A percentile compares a stretch with the other conserved stretches of the same genome.
These are phyloP conservation scores for Gentiana macrophylla DNA, from an alignment of 257 asterid genomes.

Conservation along the genomic window DNA sequence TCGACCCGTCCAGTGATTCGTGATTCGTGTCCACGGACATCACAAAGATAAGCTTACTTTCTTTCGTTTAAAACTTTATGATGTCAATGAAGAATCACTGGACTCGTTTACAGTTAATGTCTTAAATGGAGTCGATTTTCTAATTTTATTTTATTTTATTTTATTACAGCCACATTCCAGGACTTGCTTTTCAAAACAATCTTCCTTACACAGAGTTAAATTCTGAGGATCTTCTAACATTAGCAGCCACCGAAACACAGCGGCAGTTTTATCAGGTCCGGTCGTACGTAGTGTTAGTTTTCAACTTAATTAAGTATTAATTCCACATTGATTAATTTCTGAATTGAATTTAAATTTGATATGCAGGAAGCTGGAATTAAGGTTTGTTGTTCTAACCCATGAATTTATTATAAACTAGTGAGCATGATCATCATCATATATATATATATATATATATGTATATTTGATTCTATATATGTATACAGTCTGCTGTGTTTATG, in stretches of 20 bases:
- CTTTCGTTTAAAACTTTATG: too few species aligned
- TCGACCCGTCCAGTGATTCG: too few species aligned
- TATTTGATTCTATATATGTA: not conserved
- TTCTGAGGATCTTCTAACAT: slow-evolving; percentile 27
- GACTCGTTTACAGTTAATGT: too few species aligned
- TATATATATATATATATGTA: not conserved
- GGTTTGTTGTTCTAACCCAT: slow-evolving; percentile 27
- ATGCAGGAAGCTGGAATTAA: slow-evolving; percentile 77
- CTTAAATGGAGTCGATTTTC: too few species aligned
- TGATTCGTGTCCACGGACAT: too few species aligned
- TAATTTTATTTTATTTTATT: too few species aligned
- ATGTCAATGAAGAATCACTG: too few species aligned
- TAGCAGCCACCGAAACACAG: slow-evolving; percentile 37
- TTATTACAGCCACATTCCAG: slow-evolving; percentile 48
- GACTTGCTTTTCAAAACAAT: slow-evolving; percentile 49
- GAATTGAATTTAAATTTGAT: not conserved
- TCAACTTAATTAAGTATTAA: not conserved
- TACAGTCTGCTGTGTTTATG: slow-evolving; percentile 53
- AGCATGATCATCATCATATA: not conserved
- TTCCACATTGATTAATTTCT: not conserved
- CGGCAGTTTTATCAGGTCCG: slow-evolving; percentile 56
- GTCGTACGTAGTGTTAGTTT: too few species aligned
- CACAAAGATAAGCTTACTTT: too few species aligned
- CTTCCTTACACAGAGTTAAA: slow-evolving; percentile 47
- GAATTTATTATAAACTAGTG: not conserved